Conservation (phyloP, 2,329 filamentous ascomycete genomes). For the Cordyceps tenuipes region DNA sequence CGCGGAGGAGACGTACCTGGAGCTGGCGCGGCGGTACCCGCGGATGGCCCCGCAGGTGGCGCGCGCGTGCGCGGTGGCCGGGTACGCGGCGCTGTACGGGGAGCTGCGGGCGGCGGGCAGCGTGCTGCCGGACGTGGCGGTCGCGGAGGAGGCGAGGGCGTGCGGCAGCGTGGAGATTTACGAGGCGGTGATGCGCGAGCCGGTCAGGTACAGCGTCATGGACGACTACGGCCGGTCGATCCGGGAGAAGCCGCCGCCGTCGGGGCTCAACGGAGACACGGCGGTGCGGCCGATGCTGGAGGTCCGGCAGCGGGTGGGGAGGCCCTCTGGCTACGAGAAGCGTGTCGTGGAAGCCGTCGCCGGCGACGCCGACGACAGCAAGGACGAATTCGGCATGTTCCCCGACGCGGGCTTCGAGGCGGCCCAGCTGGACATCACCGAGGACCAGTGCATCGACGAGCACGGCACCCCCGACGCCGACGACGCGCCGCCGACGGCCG, state of each 20-base stretch:
- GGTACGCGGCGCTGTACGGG: slow-evolving; percentile 26
- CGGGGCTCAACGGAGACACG: background rate
- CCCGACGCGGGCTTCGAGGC: background rate
- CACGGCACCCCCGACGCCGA: background rate
- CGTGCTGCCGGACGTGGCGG: slow-evolving; percentile 28
- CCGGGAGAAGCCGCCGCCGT: slow-evolving; percentile 10
- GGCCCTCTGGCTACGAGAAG: background rate
- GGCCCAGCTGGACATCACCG: slow-evolving; percentile 8
- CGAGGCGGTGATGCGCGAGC: slow-evolving; percentile 21
- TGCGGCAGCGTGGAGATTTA: slow-evolving; percentile 19
- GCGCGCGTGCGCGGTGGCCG: slow-evolving; percentile 30
- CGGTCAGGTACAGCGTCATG: slow-evolving; percentile 24
- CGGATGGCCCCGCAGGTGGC: slow-evolving; percentile 28
- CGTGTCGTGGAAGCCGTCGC: background rate
- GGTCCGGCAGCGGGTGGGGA: background rate
- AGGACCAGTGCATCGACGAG: slow-evolving; percentile 11
- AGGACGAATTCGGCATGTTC: background rate
- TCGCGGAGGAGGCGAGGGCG: slow-evolving; percentile 29
- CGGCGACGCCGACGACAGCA: background rate
- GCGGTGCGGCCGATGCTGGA: background rate
- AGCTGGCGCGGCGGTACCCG: slow-evolving; percentile 24
- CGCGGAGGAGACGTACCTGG: slow-evolving; percentile 26
- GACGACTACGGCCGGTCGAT: slow-evolving; percentile 26
- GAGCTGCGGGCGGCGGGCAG: slow-evolving; percentile 18
- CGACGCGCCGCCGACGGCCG: background rate